Conservation (phyloP, 495 filamentous ascomycete species). For the Aspergillus indologenus region DNA sequence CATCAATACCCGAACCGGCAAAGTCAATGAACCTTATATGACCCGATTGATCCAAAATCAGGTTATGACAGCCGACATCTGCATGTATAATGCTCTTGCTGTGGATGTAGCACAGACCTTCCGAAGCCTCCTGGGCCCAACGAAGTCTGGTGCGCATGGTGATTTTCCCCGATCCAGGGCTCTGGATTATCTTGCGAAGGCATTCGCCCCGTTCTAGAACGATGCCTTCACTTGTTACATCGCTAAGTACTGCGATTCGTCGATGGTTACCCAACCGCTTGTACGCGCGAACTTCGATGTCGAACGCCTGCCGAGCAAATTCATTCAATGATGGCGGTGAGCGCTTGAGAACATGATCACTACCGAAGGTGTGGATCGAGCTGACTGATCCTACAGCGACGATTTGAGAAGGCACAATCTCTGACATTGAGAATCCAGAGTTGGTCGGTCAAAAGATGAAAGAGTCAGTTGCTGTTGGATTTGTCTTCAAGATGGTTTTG, state of each 20-base stretch:
- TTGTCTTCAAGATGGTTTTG: slow-evolving; percentile 5
- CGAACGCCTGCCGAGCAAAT: slow-evolving; percentile 6
- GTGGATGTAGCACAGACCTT: slow-evolving; percentile 19
- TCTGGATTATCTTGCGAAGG: slow-evolving; percentile 9
- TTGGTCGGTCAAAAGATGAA: slow-evolving; percentile 5
- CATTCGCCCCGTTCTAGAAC: slow-evolving; percentile 12
- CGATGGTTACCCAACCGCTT: slow-evolving; percentile 12
- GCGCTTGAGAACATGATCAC: slow-evolving; percentile 9
- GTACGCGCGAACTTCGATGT: slow-evolving; percentile 14
- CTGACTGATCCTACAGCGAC: slow-evolving; percentile 8
- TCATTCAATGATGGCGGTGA: not conserved
- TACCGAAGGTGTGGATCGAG: slow-evolving; percentile 7
- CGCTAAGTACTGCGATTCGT: slow-evolving; percentile 4
- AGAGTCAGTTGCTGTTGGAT: not conserved
- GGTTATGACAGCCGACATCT: slow-evolving; percentile 20
- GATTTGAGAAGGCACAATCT: slow-evolving; percentile 4
- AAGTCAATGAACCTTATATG: slow-evolving; percentile 24
- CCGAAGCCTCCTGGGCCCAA: slow-evolving; percentile 12
- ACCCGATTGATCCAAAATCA: slow-evolving; percentile 11
- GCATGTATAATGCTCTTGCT: slow-evolving; percentile 18
- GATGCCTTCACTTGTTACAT: slow-evolving; percentile 9
- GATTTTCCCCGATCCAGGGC: not conserved
- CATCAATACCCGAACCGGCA: slow-evolving; percentile 20
- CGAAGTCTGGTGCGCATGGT: slow-evolving; percentile 3
- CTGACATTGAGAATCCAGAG: slow-evolving; percentile 1